Conservation (phyloP, 2,329 filamentous ascomycete species). For the Penicillium sp. region DNA sequence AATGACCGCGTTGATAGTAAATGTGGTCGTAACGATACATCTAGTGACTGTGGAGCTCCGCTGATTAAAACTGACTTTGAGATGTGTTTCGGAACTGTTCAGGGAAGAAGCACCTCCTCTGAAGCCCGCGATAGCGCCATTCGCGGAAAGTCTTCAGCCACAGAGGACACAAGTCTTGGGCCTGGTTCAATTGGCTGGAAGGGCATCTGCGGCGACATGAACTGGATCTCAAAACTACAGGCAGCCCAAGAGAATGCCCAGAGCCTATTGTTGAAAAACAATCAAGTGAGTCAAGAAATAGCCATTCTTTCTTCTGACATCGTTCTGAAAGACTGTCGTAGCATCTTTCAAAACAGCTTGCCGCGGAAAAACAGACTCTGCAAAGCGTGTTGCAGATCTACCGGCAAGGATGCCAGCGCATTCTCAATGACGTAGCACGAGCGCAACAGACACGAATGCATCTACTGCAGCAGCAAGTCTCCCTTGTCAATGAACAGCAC, state of each 20-base stretch:
- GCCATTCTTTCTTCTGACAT: not conserved
- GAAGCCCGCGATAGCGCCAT: too few relatives aligned
- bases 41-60: too few relatives aligned
- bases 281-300: conserved; percentile 21
- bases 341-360: conserved; percentile 41
- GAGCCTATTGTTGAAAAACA: conserved; percentile 23
- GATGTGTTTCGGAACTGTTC: too few relatives aligned
- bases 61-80: too few relatives aligned
- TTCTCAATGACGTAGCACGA: conserved; percentile 40
- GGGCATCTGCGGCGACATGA: conserved; percentile 2
- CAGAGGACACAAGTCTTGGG: not conserved
- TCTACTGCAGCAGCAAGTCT: conserved; percentile 25
- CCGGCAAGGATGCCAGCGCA: conserved; percentile 36
- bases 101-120: too few relatives aligned
- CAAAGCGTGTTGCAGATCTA: conserved; percentile 42
- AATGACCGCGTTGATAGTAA: too few relatives aligned
- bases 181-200: not conserved
- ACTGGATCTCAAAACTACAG: conserved; percentile 18
- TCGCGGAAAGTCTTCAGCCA: not conserved
- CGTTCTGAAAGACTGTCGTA: conserved; percentile 15
- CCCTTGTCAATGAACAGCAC: conserved; percentile 25
- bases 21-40: too few relatives aligned
- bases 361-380: conserved; percentile 43
- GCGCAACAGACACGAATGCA: conserved; percentile 36
- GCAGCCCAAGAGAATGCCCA: conserved; percentile 17